These are phyloP conservation scores for Mycena capillaripes DNA, from an alignment of 768 basidiomycete genomes.

Conservation along the genomic window DNA sequence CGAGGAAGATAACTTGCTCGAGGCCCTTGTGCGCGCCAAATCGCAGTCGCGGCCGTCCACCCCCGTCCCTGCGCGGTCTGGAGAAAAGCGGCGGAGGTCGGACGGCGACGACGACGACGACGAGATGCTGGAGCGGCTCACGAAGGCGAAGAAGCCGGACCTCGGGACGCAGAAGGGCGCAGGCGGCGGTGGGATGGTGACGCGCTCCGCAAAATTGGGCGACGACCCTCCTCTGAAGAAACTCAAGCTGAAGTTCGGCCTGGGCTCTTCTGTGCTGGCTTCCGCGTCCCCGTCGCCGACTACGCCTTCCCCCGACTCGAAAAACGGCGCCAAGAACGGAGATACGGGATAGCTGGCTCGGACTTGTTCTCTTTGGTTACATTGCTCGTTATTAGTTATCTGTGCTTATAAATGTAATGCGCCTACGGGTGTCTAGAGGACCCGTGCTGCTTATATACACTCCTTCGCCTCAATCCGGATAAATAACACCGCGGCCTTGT, in stretches of 20 bases:
- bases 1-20: conserved; percentile 73
- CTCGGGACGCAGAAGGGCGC: conserved; percentile 62
- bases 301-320: conserved; percentile 31
- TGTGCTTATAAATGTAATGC: conserved; percentile 34
- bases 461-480: background rate
- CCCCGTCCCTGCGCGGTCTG: conserved; percentile 58
- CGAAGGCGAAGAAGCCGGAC: conserved; percentile 71
- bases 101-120: conserved; percentile 85
- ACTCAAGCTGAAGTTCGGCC: conserved; percentile 80
- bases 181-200: conserved; percentile 40
- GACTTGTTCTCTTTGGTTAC: background rate
- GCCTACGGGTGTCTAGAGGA: conserved; percentile 25
- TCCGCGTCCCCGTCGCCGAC: conserved; percentile 30
- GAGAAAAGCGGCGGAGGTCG: conserved; percentile 79
- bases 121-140: conserved; percentile 72
- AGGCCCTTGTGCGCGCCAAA: conserved; percentile 62
- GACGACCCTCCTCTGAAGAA: conserved; percentile 75
- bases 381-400: conserved; percentile 28
- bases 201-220: conserved; percentile 55
- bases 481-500: too few species aligned
- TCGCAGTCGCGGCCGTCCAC: conserved; percentile 56
- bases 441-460: conserved; percentile 9
- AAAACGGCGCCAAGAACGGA: conserved; percentile 45
- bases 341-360: conserved; percentile 45
- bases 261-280: conserved; percentile 56